phyloP scores from a whole-genome alignment of 2,329 filamentous ascomycete genomes.

The Fusarium sp. region DNA sequence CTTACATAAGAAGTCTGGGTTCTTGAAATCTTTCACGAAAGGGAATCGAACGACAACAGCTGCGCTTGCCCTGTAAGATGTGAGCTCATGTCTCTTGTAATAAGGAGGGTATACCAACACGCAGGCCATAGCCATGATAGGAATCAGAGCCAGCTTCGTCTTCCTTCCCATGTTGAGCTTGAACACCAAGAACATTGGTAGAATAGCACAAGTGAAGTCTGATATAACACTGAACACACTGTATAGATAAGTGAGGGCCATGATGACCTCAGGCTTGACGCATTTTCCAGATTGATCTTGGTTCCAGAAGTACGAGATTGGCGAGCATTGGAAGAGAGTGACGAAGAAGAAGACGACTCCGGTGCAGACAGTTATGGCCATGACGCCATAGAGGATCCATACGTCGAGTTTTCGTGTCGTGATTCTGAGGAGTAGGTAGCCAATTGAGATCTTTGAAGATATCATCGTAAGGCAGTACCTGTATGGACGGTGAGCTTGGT shows the following conservation, averaged over 20 bases:
- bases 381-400: conserved; percentile 51
- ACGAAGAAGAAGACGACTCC: conserved; percentile 56
- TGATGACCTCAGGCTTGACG: conserved; percentile 56
- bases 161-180: conserved; percentile 63
- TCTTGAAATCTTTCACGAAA: conserved; percentile 51
- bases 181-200: conserved; percentile 65
- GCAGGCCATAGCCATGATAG: conserved; percentile 67
- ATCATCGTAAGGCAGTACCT: conserved; percentile 52
- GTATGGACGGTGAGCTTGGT: background rate
- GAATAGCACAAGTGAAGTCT: conserved; percentile 62
- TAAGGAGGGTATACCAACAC: conserved; percentile 47
- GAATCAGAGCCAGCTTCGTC: conserved; percentile 62
- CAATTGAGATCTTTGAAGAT: conserved; percentile 55
- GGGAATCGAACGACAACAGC: conserved; percentile 56
- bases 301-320: conserved; percentile 56
- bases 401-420: conserved; percentile 48
- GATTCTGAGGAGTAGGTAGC: conserved; percentile 55
- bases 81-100: conserved; percentile 16
- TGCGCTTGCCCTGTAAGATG: conserved; percentile 52
- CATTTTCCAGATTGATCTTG: conserved; percentile 49
- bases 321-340: conserved; percentile 53
- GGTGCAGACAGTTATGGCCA: conserved; percentile 50
- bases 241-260: conserved; percentile 63
- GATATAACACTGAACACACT: conserved; percentile 60
- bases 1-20: conserved; percentile 58